phyloP scores from a whole-genome alignment of 2,329 filamentous ascomycete genomes.

The Thelonectria rubi region DNA sequence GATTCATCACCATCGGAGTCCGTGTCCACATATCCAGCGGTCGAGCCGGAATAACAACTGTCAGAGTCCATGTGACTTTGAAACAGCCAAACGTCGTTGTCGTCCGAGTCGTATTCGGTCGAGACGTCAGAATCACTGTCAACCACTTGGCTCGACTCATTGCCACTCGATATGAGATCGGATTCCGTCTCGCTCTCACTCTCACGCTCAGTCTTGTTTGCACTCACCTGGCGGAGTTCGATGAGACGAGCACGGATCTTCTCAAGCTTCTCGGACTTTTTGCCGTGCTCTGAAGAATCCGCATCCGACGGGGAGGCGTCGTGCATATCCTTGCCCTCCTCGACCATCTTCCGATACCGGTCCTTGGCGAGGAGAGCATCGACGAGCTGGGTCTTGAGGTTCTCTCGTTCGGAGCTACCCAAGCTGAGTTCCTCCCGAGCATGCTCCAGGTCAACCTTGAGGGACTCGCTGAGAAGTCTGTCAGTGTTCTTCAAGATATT shows the following conservation, averaged over 20 bases:
- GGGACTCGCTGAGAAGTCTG: slow-evolving; percentile 65
- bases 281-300: slow-evolving; percentile 48
- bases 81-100: too few species aligned
- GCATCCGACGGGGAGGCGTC: slow-evolving; percentile 49
- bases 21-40: not conserved
- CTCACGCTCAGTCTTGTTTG: not conserved
- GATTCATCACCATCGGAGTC: not conserved
- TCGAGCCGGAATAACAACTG: not conserved
- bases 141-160: slow-evolving; percentile 26
- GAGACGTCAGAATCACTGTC: not conserved
- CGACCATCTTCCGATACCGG: slow-evolving; percentile 63
- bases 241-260: slow-evolving; percentile 65
- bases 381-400: slow-evolving; percentile 68
- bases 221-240: slow-evolving; percentile 67
- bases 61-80: too few species aligned
- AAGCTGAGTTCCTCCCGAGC: slow-evolving; percentile 61
- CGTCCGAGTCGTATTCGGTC: not conserved
- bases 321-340: slow-evolving; percentile 56
- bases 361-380: slow-evolving; percentile 69
- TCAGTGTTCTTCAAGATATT: slow-evolving; percentile 68
- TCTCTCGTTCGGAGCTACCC: slow-evolving; percentile 61
- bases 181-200: not conserved
- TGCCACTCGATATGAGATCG: slow-evolving; percentile 6
- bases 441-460: slow-evolving; percentile 66
- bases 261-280: slow-evolving; percentile 64